These are phyloP conservation scores for Protea cynaroides DNA, from an alignment of 164 flowering plant species.

Conservation along the genomic window DNA sequence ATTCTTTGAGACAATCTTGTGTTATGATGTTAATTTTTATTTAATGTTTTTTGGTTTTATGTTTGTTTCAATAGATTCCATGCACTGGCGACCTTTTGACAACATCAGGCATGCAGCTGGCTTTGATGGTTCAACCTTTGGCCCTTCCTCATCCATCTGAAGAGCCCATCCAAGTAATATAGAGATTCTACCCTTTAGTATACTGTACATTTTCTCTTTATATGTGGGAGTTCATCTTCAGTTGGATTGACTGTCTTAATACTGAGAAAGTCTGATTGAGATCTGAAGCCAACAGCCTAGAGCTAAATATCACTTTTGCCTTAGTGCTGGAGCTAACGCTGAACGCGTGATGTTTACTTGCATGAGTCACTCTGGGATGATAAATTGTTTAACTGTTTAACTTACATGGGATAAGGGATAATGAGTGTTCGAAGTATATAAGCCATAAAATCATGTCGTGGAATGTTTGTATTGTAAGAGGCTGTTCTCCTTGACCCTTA, in stretches of 20 bases:
- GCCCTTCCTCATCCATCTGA: constrained; percentile 98
- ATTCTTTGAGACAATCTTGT: not conserved
- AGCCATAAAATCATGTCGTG: too few relatives aligned
- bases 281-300: not conserved
- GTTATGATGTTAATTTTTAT: not conserved
- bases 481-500: too few relatives aligned
- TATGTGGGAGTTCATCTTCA: not conserved
- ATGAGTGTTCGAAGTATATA: too few relatives aligned
- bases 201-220: not conserved
- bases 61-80: constrained; percentile 57
- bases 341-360: not conserved
- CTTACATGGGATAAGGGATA: too few relatives aligned
- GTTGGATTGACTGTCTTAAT: not conserved
- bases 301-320: too few relatives aligned
- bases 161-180: constrained; percentile 85
- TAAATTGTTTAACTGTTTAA: too few relatives aligned
- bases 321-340: not conserved
- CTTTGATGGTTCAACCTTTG: constrained; percentile 90
- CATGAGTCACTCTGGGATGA: too few relatives aligned
- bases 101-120: constrained; percentile 92
- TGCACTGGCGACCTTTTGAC: constrained; percentile 82
- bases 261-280: not conserved
- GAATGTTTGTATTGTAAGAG: too few relatives aligned
- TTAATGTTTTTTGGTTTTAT: constrained; percentile 1
- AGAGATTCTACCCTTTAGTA: not conserved